Evolutionary conservation across 495 filamentous ascomycete species (phyloP).

Genomic region (Rhizodiscina lignyota): DNA sequence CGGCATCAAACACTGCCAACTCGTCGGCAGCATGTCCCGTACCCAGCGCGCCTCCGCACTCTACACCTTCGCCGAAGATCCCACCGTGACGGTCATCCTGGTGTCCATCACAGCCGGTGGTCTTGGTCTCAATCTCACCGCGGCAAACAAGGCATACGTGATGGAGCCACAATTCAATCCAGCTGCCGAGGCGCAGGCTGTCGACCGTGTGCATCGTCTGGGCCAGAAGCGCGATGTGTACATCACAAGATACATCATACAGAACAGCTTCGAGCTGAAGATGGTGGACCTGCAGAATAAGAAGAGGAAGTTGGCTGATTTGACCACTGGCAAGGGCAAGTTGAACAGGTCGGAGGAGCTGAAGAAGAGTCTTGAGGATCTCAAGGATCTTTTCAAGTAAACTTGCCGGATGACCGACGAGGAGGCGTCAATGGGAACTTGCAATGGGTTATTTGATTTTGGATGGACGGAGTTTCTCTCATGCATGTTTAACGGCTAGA

Average conservation of each 20-base stretch:
- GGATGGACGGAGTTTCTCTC: no score
- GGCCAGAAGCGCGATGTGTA: slow-evolving; percentile 74
- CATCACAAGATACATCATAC: slow-evolving; percentile 78
- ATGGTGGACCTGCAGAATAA: slow-evolving; percentile 77
- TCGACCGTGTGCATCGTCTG: slow-evolving; percentile 86
- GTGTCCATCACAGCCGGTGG: slow-evolving; percentile 88
- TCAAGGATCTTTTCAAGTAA: slow-evolving; percentile 67
- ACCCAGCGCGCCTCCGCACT: slow-evolving; percentile 53
- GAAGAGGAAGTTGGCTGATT: slow-evolving; percentile 74
- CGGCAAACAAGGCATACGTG: slow-evolving; percentile 73
- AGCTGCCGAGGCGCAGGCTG: slow-evolving; percentile 80
- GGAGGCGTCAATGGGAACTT: no score
- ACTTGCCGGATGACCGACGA: no score
- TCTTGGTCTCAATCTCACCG: slow-evolving; percentile 77
- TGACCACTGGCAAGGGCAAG: slow-evolving; percentile 61
- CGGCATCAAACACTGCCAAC: slow-evolving; percentile 52
- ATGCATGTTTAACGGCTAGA: no score
- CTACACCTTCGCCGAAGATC: slow-evolving; percentile 57
- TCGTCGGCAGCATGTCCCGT: slow-evolving; percentile 78
- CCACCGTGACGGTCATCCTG: slow-evolving; percentile 57
- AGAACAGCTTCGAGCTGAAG: slow-evolving; percentile 80
- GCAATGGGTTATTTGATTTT: no score
- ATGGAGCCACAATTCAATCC: slow-evolving; percentile 99
- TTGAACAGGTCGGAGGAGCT: slow-evolving; percentile 59
- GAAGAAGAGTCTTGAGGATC: slow-evolving; percentile 60